Conservation (phyloP, 1,139 yeast genomes). For the Magnusiomyces suaveolens region DNA sequence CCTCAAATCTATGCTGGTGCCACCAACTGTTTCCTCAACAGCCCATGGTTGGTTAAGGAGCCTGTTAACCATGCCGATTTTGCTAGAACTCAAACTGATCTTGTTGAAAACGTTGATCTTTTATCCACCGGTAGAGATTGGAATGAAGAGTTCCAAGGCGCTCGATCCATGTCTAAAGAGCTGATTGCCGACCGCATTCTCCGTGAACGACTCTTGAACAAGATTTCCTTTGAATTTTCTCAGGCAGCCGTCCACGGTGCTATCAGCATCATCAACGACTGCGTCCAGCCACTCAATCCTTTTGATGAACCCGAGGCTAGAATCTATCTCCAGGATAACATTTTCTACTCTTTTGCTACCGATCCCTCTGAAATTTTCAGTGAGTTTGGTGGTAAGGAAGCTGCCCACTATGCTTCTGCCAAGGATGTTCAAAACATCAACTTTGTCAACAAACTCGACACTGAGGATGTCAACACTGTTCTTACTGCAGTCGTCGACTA, state of each 20-base stretch:
- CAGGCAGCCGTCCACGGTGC: slow-evolving; percentile 74
- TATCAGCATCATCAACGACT: slow-evolving; percentile 61
- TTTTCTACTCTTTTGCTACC: slow-evolving; percentile 73
- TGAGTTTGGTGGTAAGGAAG: slow-evolving; percentile 68
- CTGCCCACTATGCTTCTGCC: slow-evolving; percentile 70
- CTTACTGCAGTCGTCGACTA: slow-evolving; percentile 81
- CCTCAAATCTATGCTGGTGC: slow-evolving; percentile 54
- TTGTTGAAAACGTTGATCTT: slow-evolving; percentile 9
- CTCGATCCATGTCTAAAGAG: slow-evolving; percentile 55
- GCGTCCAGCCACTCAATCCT: slow-evolving; percentile 72
- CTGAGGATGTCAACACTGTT: slow-evolving; percentile 55
- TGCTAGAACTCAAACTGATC: slow-evolving; percentile 42
- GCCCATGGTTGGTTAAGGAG: slow-evolving; percentile 65
- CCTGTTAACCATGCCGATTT: slow-evolving; percentile 42
- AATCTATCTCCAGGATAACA: slow-evolving; percentile 70
- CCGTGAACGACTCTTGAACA: slow-evolving; percentile 66
- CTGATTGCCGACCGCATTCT: slow-evolving; percentile 58
- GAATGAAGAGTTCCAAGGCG: slow-evolving; percentile 83
- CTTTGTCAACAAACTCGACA: slow-evolving; percentile 56
- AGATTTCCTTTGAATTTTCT: slow-evolving; percentile 70
- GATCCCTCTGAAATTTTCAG: slow-evolving; percentile 65
- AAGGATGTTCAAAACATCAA: slow-evolving; percentile 73
- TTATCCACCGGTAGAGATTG: slow-evolving; percentile 51
- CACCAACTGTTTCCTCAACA: slow-evolving; percentile 47
- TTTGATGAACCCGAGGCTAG: slow-evolving; percentile 48